Base-by-base conservation (phyloP, 2,329 filamentous ascomycete genomes). In the Thyridium curvatum region DNA sequence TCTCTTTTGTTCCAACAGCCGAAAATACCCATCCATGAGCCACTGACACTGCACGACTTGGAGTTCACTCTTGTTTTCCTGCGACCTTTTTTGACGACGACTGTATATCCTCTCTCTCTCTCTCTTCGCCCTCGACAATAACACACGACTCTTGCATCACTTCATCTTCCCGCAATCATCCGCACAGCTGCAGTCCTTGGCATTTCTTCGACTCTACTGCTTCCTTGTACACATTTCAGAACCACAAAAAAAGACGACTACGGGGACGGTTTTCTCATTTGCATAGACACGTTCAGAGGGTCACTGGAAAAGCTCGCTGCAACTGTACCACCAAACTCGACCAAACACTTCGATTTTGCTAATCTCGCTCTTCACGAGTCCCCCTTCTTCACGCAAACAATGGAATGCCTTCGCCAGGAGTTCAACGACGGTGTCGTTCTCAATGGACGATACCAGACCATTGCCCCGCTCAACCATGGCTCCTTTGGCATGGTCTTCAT, bases 401-500 rank as follows among this genome's bases (percentile, higher is more conserved):
- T 94, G 88, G 86, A 89, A 69, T 94, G 88, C 72, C 79, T 94
- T 72, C 81, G 82, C 68, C 80, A 89, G 66, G 76, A 81, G 58
- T 93, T 95, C 67, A 71, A 80, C 57, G 72, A 80, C 64, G 87
- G 85, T 63, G 78, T 85, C 64, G 68, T 94, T 58, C 81, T 95
- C 58, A 82, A 86, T 60, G 89, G 87, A 62, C 90, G 93, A 51
- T 98, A 93, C 64, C 74, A 86, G 66, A 94, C 90, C 41, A 75
- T 96, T 56, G 86, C 90, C 51, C 90, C 93, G 41, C 84, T 98
- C 68, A 98, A 98, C 61, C 89, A 96, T 75, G 93, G 93, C 52
- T 97, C 93, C 40, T 98, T 97, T 58, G 93, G 93, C 59, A 94
- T 97, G 87, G 93, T 98, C 54, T 96, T 96, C 66, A 82, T 89